A percentile compares a stretch with the other conserved stretches of the same genome.
These are phyloP conservation scores for Punica granatum DNA, from an alignment of 345 rosid species.

Conservation along the genomic window DNA sequence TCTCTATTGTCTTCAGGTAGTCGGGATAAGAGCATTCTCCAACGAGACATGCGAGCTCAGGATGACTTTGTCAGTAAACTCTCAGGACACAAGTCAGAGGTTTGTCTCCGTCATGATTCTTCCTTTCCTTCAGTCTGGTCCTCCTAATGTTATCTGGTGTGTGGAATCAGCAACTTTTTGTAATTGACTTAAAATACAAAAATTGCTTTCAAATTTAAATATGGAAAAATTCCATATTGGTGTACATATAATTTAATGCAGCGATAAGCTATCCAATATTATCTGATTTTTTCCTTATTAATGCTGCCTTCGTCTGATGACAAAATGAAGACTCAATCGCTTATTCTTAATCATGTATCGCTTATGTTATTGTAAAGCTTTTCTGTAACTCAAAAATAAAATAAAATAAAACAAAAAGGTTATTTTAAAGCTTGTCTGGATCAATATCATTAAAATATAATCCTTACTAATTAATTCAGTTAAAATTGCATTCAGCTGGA, in stretches of 20 bases:
- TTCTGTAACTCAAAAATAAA: background rate
- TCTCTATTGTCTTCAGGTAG: conserved; percentile 88
- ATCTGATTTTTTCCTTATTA: background rate
- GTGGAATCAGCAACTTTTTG: background rate
- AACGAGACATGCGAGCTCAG: conserved; percentile 67
- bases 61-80: conserved; percentile 87
- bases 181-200: background rate
- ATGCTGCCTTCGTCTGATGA: background rate
- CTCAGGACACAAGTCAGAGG: conserved; percentile 97
- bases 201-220: background rate
- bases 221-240: background rate
- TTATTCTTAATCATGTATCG: background rate
- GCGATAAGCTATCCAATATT: background rate
- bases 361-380: background rate
- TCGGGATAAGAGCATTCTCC: conserved; percentile 90
- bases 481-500: too few relatives aligned
- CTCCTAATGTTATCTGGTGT: background rate
- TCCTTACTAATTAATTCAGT: too few relatives aligned
- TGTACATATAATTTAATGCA: too few relatives aligned
- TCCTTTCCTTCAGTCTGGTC: background rate
- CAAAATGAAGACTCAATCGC: background rate
- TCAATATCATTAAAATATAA: too few relatives aligned
- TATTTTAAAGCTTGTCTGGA: too few relatives aligned
- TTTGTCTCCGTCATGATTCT: conserved; percentile 6
- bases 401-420: too few relatives aligned